Evolutionary conservation across 352 stramenopile species (phyloP), one percentile per base, ranked within the genome.

Genomic region (Phytophthora sansomeana): DNA sequence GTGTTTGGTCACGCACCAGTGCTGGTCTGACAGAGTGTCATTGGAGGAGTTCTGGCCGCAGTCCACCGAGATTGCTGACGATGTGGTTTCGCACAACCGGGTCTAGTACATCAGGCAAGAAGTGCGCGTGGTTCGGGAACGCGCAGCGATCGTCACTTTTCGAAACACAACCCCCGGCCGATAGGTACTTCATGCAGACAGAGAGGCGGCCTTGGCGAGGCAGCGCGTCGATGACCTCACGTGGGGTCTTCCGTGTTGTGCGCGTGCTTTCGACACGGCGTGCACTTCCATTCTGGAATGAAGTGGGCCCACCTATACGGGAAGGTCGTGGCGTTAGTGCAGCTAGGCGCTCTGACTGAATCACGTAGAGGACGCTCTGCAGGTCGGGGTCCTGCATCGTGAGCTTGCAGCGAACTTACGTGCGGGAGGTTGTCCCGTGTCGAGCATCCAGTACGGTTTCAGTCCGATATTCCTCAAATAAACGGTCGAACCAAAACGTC

Each of bases 101-200:
- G 1, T 42, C 5, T 0, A 63, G 43, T 4, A 47, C 43, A 6
- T 38, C 19, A 1, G 55, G 55, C 11, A 63, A 35, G 33, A 63
- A 63, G 16, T 63, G 55, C 0, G 14, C 55, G 21, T 55, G 33
- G 16, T 49, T 49, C 16, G 43, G 55, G 13, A 55, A 63, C 3
- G 43, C 44, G 21, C 44, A 63, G 4, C 55, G 55, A 2, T 55
- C 33, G n/a, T 55, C 32, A 13, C 43, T 55, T 33, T 49, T 54
- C 1, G 55, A 63, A 1, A 6, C 7, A 8, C 55, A 63, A 1
- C 55, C 42, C 21, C 17, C 5, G 9, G 30, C 11, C 1, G 55
- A 63, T 6, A 63, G 43, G n/a, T 63, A 29, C 33, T 63, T 63
- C 55, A 48, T 63, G 30, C 43, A 63, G 1, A 63, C 43, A 0